Conservation (phyloP, 73 alveolate species). For the Effrenium voratum region DNA sequence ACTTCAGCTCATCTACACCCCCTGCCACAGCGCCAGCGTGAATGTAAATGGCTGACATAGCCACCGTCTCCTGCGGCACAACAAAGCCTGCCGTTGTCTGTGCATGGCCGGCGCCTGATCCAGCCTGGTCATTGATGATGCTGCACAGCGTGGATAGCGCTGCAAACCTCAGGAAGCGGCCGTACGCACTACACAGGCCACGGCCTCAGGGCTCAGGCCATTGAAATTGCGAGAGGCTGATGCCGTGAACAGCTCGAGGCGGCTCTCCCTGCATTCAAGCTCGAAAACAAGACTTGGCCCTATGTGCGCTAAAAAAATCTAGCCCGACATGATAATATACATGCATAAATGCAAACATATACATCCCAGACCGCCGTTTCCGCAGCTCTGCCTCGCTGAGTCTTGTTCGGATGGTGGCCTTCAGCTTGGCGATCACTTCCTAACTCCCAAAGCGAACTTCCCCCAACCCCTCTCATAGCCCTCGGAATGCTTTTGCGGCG, state of each 20-base stretch:
- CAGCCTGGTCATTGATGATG: conserved; percentile 84
- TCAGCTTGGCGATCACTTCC: conserved; percentile 58
- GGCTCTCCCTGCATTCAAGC: conserved; percentile 16
- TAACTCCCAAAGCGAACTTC: neutral
- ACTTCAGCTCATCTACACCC: conserved; percentile 68
- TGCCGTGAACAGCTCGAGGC: conserved; percentile 20
- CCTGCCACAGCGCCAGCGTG: conserved; percentile 81
- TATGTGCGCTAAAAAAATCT: too few species aligned
- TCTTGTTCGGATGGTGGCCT: conserved; percentile 34
- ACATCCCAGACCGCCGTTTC: neutral
- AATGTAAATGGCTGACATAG: conserved; percentile 77
- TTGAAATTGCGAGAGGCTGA: conserved; percentile 49
- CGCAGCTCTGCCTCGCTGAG: conserved; percentile 33
- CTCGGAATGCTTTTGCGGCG: neutral
- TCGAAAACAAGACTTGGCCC: too few species aligned
- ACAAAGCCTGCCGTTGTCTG: too few species aligned
- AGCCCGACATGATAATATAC: neutral
- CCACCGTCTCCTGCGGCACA: conserved; percentile 33
- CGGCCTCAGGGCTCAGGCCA: neutral
- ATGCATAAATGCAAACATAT: neutral
- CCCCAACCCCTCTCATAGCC: neutral
- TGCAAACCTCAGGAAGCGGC: conserved; percentile 11
- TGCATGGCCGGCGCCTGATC: too few species aligned
- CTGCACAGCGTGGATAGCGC: conserved; percentile 60
- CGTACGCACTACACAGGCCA: too few species aligned